Evolutionary conservation across 1,139 yeast species (phyloP), one percentile per base, ranked within the genome.

Genomic region (Taphrina deformans): DNA sequence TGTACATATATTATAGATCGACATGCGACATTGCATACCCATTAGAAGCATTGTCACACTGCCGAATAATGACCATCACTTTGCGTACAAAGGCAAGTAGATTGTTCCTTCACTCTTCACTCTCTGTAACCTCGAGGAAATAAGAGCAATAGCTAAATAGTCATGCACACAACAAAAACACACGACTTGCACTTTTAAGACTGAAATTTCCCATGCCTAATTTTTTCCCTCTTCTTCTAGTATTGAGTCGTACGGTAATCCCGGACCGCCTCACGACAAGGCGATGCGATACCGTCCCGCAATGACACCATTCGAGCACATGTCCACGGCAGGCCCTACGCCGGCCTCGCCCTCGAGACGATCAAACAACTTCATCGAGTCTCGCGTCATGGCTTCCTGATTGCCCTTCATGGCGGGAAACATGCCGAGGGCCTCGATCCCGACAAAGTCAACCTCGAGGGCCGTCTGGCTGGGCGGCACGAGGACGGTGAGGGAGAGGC

Each of bases 331-430:
- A 6, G 21, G 26, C n/a, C 62, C 55, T 12, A 46, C 48, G 10
- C 48, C 46, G n/a, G 23, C 26, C 5, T 33, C 26, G 10, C 46
- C 46, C 35, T 46, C 48, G 26, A 58, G 44, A 12, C 45, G 45
- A 9, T 48, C 35, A 35, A 58, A 58, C 38, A 58, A 14, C 14
- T 16, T 5, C 62, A 58, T 58, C 3, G 53, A 48, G 12, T 48
- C 55, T 9, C 53, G 45, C 6, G 12, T 9, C 62, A 58, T 29
- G 29, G 62, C 62, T 9, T 33, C 55, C 16, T 5, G n/a, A 10
- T 50, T n/a, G 52, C 38, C 51, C 45, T 60, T 60, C 55, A 40
- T 50, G 58, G 55, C 56, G 1, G 64, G 64, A 31, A 50, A 60
- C 56, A 52, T 60, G 45, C 56, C 56, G 18, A 40, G 38, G 23